Evolutionary conservation across 75 land plant species (phyloP).

Genomic region (Pinus taeda): DNA sequence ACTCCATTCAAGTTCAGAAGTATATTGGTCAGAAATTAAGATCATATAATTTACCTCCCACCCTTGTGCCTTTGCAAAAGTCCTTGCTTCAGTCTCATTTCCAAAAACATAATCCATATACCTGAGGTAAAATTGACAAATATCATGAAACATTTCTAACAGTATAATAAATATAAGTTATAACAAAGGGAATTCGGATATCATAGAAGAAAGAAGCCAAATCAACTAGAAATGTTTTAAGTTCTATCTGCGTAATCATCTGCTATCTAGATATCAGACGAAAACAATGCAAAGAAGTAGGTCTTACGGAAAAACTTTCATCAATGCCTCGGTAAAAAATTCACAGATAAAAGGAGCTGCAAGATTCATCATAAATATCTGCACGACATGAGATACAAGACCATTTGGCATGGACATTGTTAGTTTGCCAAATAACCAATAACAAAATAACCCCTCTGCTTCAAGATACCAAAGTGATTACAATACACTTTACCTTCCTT

Average conservation of each 20-base stretch:
- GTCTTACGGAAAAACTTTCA: slow-evolving; percentile 80
- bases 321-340: slow-evolving; percentile 69
- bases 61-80: slow-evolving; percentile 76
- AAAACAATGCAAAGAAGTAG: neutral
- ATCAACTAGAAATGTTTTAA: neutral
- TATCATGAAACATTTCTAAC: neutral
- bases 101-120: slow-evolving; percentile 90
- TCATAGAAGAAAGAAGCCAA: neutral
- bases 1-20: slow-evolving; percentile 3
- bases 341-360: slow-evolving; percentile 98
- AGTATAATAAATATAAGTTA: neutral
- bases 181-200: neutral
- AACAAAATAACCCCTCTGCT: neutral
- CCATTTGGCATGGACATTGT: neutral
- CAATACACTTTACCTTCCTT: slow-evolving; percentile 53
- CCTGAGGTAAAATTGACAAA: slow-evolving; percentile 21
- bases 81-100: slow-evolving; percentile 92
- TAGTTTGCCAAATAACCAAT: neutral
- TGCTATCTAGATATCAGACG: neutral
- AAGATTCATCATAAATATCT: slow-evolving; percentile 86
- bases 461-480: neutral
- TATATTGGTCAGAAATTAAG: neutral
- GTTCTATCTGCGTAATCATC: neutral
- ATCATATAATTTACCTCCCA: slow-evolving; percentile 64
- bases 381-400: slow-evolving; percentile 12